Base-by-base conservation (phyloP, 2,329 filamentous ascomycete genomes). In the Aspergillus fischeri region DNA sequence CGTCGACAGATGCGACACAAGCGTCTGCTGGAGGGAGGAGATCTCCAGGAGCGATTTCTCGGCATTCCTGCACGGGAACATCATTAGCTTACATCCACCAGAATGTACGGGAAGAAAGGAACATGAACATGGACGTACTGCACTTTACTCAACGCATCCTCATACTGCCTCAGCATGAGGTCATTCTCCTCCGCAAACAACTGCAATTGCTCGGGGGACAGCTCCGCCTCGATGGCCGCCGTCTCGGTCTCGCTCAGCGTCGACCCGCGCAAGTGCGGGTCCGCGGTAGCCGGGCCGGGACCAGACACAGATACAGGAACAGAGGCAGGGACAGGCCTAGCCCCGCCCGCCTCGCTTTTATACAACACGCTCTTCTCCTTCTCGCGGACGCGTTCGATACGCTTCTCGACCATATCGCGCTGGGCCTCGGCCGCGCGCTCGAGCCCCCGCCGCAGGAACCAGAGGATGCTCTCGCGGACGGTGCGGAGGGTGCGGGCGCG, bases 101-200 rank as follows among this genome's bases (percentile, higher is more conserved):
- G 17, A 53, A 20, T 48, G 8, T 21, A 42, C n/a, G n/a, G 24
- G 17, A 44, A n/a, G 21, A 6, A 38, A 44, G 0, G 2, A 32
- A 32, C 29, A 6, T 32, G 5, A 48, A 82, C 89, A 54, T 83
- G 24, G 47, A 82, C 89, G 54, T 83, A 95, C 90, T 89, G 90
- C 64, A 97, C 91, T 82, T 97, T 94, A 73, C 92, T 89, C 71
- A 97, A 79, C n/a, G 90, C 92, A 76, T 89, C 91, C 74, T 97
- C 91, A 74, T 95, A 96, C 75, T 96, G 90, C 73, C 89, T 90
- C 65, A 97, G 81, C 87, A 99, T 92, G 62, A 91, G 87, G 73
- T 92, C 87, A 70, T 97, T 97, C 70, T 95, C 92, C 75, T 91
- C 85, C 65, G 93, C 92, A 77, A 99, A 97, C 70, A 96, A 84